phyloP scores from a whole-genome alignment of 768 basidiomycete species.

The Leucocoprinus birnbaumii region DNA sequence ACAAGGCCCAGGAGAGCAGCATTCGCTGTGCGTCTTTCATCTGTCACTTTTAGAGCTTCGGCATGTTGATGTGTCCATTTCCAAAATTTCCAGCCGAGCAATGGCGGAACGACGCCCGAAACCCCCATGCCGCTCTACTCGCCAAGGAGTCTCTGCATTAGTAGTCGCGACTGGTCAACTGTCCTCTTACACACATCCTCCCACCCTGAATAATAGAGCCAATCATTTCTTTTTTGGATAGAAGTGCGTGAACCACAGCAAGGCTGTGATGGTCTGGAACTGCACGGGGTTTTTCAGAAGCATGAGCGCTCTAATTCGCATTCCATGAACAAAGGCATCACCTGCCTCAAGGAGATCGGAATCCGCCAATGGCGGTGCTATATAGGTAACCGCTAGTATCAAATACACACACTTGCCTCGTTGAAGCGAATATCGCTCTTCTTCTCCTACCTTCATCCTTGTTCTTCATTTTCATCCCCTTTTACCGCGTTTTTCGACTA shows the following conservation, averaged over 20 bases:
- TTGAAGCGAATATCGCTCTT: too few relatives aligned
- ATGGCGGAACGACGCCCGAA: slow-evolving; percentile 74
- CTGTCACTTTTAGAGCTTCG: background rate
- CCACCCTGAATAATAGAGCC: slow-evolving; percentile 1
- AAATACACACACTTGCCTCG: too few relatives aligned
- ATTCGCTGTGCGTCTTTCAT: slow-evolving; percentile 62
- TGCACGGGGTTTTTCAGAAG: too few relatives aligned
- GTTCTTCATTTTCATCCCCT: too few relatives aligned
- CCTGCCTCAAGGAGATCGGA: too few relatives aligned
- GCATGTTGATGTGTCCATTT: slow-evolving; percentile 9
- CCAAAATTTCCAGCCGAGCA: slow-evolving; percentile 44
- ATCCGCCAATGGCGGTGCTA: too few relatives aligned
- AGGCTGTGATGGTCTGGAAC: too few relatives aligned
- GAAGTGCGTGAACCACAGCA: background rate
- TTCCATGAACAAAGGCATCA: too few relatives aligned
- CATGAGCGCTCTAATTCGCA: too few relatives aligned
- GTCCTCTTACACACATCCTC: background rate
- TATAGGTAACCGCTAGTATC: too few relatives aligned
- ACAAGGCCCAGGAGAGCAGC: slow-evolving; percentile 63
- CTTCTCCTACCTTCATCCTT: too few relatives aligned
- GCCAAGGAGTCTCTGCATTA: slow-evolving; percentile 58
- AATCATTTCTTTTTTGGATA: background rate
- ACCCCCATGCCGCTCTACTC: slow-evolving; percentile 79
- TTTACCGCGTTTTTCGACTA: background rate
- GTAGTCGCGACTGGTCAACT: slow-evolving; percentile 14